Evolutionary conservation across 1,284 basidiomycete genomes (phyloP), one percentile per base, ranked within the genome.

Genomic region (Ganoderma leucocontextum): DNA sequence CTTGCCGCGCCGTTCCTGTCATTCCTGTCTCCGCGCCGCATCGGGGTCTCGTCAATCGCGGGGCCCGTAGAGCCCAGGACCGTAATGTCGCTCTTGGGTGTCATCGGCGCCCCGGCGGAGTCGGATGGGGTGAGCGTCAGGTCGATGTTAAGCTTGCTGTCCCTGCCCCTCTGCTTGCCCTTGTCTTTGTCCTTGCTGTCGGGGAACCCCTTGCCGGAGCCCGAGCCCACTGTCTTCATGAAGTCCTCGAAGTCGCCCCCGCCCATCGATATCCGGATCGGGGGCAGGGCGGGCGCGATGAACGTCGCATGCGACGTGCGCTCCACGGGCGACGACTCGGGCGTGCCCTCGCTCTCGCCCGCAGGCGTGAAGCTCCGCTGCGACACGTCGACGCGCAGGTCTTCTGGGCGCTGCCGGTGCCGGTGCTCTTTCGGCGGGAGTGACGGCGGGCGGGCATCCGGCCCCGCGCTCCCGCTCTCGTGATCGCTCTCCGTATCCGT

Each of bases 191-290:
- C 84, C 35, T 86, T 72, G 9, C 82, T 17, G n/a, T 47, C 44
- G 19, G 8, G 19, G 19, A 9, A 4, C 19, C 7, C 80, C 74
- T 84, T 83, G 60, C 81, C 59, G 55, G 19, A 3, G 19, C 29
- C 17, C 33, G 55, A 35, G 22, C 36, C 85, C 6, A 90, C 85
- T 33, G 86, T 85, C 74, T 80, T 87, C 59, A 93, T 83, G 22
- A 93, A 78, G 69, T 92, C 90, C 0, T 91, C 87, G 72, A 96
- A 95, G 78, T 96, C 95, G 1, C 87, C 84, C 52, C 89, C 86
- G 72, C 89, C 91, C 84, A 96, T 88, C 10, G 94, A 95, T 76
- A 95, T 91, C 33, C 93, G 88, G 74, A 95, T 94, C 0, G 93
- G 93, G 4, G 92, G 93, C 38, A 94, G 81, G 6, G 92, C 92